These are phyloP conservation scores for Phaffia rhodozyma DNA, from an alignment of 1,284 basidiomycete genomes.

Conservation along the genomic window DNA sequence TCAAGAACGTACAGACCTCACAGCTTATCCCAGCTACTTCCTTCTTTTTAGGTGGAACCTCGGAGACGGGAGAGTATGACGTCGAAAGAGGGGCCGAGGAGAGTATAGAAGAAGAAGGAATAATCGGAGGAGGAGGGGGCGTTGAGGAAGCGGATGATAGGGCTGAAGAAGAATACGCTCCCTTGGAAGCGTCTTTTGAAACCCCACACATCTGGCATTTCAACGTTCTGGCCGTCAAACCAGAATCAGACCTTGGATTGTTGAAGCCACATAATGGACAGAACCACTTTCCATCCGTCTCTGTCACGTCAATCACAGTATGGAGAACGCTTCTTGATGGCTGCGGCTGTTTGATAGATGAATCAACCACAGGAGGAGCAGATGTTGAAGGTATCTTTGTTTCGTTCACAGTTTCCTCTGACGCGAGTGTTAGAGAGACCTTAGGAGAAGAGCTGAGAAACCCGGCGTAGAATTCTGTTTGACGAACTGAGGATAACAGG, in stretches of 20 bases:
- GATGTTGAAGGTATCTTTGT: constrained; percentile 16
- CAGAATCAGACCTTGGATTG: constrained; percentile 45
- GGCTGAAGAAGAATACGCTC: neutral
- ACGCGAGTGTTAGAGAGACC: constrained; percentile 60
- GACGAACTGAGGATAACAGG: constrained; percentile 49
- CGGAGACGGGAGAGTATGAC: neutral
- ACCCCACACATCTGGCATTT: constrained; percentile 60
- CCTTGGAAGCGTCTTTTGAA: neutral
- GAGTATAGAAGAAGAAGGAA: neutral
- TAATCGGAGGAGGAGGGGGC: neutral
- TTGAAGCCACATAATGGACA: constrained; percentile 74
- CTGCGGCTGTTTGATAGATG: neutral
- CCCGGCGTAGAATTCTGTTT: constrained; percentile 83
- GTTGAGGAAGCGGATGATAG: neutral
- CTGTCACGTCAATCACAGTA: constrained; percentile 11
- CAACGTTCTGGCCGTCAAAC: constrained; percentile 9
- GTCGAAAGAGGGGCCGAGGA: neutral
- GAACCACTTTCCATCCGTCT: constrained; percentile 51
- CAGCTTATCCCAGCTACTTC: too few relatives aligned
- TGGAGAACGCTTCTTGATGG: neutral
- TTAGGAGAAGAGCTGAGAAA: constrained; percentile 85
- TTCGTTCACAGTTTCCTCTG: constrained; percentile 21
- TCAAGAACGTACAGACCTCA: neutral
- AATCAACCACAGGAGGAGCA: constrained; percentile 21
- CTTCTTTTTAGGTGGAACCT: too few relatives aligned